These are phyloP conservation scores for Debaryomyces prosopidis DNA, from an alignment of 805 yeast species.

Conservation along the genomic window DNA sequence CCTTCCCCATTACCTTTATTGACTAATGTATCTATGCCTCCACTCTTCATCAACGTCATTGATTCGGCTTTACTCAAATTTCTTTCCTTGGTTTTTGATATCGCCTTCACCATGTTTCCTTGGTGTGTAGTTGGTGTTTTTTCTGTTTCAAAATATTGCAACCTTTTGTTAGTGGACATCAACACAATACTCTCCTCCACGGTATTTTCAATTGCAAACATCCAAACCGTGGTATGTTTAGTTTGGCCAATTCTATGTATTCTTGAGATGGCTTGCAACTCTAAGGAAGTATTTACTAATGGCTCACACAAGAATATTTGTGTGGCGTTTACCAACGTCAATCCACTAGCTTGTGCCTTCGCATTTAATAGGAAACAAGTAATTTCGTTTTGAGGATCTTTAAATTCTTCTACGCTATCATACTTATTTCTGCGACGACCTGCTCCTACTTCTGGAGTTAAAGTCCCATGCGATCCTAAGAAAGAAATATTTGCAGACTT, in stretches of 20 bases:
- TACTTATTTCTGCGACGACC: conserved; percentile 27
- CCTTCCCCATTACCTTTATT: conserved; percentile 48
- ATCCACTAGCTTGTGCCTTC: conserved; percentile 84
- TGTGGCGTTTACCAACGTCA: conserved; percentile 87
- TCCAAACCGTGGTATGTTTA: conserved; percentile 84
- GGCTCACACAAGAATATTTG: conserved; percentile 95
- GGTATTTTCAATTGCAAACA: conserved; percentile 77
- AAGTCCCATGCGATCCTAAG: conserved; percentile 53
- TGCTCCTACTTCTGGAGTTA: conserved; percentile 30
- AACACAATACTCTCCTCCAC: conserved; percentile 86
- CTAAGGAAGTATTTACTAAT: conserved; percentile 80
- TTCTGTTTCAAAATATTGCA: conserved; percentile 36
- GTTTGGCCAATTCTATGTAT: conserved; percentile 92
- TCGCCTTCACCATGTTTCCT: conserved; percentile 5
- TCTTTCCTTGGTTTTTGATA: conserved; percentile 32
- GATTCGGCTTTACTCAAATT: conserved; percentile 47
- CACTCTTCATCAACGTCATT: conserved; percentile 52
- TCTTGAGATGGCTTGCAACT: conserved; percentile 88
- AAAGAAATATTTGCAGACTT: conserved; percentile 54
- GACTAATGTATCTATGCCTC: conserved; percentile 49
- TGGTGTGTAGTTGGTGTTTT: conserved; percentile 2
- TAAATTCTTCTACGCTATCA: conserved; percentile 58
- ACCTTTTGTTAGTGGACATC: conserved; percentile 62
- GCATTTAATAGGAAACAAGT: conserved; percentile 88
- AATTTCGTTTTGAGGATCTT: conserved; percentile 52